Percentiles rank a stretch among this genome's conserved stretches.
Evolutionary conservation across 805 yeast species (phyloP).

Genomic region (Saccharomycopsis selenospora): DNA sequence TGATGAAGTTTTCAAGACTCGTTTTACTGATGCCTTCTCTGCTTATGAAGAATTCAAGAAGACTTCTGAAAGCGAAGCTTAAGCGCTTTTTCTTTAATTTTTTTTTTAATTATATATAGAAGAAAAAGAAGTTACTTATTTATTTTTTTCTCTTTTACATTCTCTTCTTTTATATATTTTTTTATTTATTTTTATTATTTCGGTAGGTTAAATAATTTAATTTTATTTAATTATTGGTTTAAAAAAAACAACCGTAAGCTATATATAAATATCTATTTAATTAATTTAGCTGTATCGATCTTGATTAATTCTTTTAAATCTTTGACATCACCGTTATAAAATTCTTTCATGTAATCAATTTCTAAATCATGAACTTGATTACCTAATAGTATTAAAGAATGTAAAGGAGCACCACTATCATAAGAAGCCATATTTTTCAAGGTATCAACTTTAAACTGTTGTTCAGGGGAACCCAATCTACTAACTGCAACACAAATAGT

Average conservation of each 20-base stretch:
- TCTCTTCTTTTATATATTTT: no score
- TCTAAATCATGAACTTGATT: constrained; percentile 92
- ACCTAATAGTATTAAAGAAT: constrained; percentile 84
- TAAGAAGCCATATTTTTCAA: constrained; percentile 67
- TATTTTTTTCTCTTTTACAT: no score
- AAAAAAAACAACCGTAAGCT: no score
- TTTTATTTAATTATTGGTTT: no score
- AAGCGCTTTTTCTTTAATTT: no score
- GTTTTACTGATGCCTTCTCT: constrained; percentile 87
- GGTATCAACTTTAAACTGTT: constrained; percentile 78
- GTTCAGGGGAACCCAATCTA: constrained; percentile 81
- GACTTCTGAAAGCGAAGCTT: constrained; percentile 23
- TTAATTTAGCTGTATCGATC: no score
- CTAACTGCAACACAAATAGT: constrained; percentile 95
- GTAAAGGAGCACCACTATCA: constrained; percentile 92
- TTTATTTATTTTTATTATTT: no score
- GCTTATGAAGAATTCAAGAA: constrained; percentile 91
- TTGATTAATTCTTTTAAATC: constrained; percentile 31
- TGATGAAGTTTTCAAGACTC: constrained; percentile 81
- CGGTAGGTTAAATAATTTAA: no score
- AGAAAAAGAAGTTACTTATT: no score
- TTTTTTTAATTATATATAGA: no score
- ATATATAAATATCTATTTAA: no score
- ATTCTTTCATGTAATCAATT: constrained; percentile 73
- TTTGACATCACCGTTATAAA: constrained; percentile 47